Evolutionary conservation across 371 early-diverging fungal species (phyloP).

Genomic region (Mucor ambiguus): DNA sequence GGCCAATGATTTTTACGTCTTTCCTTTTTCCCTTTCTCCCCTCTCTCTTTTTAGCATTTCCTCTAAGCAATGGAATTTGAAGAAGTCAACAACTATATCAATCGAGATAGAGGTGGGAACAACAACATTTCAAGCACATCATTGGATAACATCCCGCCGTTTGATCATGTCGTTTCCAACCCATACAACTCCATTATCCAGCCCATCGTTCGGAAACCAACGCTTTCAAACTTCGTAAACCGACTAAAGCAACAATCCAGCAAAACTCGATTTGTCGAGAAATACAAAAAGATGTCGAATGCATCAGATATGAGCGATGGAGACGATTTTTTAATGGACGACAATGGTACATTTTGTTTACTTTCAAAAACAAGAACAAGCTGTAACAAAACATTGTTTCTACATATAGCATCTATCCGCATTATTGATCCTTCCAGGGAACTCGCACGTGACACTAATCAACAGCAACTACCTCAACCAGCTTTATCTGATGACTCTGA

Average conservation of each 20-base stretch:
- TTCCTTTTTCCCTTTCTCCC: not conserved
- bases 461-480: not conserved
- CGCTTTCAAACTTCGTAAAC: constrained; percentile 22
- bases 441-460: not conserved
- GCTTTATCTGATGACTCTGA: constrained; percentile 4
- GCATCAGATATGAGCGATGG: constrained; percentile 1
- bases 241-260: constrained; percentile 27
- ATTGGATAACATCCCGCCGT: not conserved
- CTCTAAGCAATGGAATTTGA: constrained; percentile 12
- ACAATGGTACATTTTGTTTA: constrained; percentile 2
- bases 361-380: not conserved
- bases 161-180: not conserved
- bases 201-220: constrained; percentile 14
- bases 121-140: not conserved
- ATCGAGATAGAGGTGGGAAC: not conserved
- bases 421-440: constrained; percentile 9
- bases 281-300: constrained; percentile 17
- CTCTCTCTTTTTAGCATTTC: not conserved
- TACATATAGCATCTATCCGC: constrained; percentile 7
- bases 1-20: not conserved
- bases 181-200: constrained; percentile 3
- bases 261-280: constrained; percentile 18
- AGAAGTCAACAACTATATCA: constrained; percentile 7
- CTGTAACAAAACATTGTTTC: not conserved
- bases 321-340: constrained; percentile 1